Base-by-base conservation (phyloP, 306 rosid species). In the Oemleria cerasiformis region DNA sequence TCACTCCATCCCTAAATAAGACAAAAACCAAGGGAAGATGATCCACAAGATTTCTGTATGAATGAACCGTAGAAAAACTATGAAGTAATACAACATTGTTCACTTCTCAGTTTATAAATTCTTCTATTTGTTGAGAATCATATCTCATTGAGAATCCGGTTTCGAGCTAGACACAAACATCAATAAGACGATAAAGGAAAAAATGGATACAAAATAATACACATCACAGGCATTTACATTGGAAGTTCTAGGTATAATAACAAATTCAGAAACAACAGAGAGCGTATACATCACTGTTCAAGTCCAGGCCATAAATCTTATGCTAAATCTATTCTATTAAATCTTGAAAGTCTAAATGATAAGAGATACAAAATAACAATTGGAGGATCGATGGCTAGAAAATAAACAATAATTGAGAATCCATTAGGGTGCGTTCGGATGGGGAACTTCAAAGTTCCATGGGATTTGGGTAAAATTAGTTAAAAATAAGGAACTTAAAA, bases 1-100 rank as follows among this genome's bases (percentile, higher is more conserved):
- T 88, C 21, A 89, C 94, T 25, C 98, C 98, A 68, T 94, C 97
- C 92, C 98, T 92, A 36, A 47, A 65, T 50, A 55, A 19, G 3
- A 63, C 21, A 54, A 20, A 23, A 57, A 14, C 62, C 0, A 57
- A 57, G 16, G 4, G 25, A 57, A 36, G 38, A 56, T 5, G 62
- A 11, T 12, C 38, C 10, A 3, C 2, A 57, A 6, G 40, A 5
- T 13, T 57, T 25, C 8, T 57, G 38, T 11, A 9, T 10, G 59
- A 56, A 20, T 9, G 0, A 55, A 54, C 34, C 14, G 7, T 20
- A 8, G 59, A 9, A 21, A 54, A 9, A 20, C 7, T 9, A 54
- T 8, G 9, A 13, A n/a, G 19, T 19, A 25, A 9, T 9, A 8
- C 59, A 54, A 54, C 59, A 54, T 19, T 9, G 59, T 4, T 54